phyloP scores from a whole-genome alignment of 805 yeast species.

The Kodamaea kakaduensis region DNA sequence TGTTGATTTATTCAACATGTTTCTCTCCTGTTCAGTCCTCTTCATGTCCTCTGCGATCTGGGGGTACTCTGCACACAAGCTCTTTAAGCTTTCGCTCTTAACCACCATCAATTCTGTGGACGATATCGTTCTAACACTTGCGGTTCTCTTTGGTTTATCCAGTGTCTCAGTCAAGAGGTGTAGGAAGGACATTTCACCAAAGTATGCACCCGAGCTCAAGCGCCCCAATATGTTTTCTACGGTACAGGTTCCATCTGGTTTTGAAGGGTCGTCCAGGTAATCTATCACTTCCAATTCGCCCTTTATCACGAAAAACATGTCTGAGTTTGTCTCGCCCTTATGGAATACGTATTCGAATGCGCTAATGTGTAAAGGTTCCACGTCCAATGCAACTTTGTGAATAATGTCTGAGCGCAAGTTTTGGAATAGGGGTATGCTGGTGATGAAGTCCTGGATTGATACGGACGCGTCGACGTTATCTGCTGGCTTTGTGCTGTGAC shows the following conservation, averaged over 20 bases:
- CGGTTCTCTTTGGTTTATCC: slow-evolving; percentile 43
- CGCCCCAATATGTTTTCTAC: slow-evolving; percentile 51
- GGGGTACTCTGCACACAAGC: slow-evolving; percentile 57
- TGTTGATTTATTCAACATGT: slow-evolving; percentile 22
- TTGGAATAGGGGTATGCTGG: slow-evolving; percentile 55
- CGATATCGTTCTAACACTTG: slow-evolving; percentile 60
- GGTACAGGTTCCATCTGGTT: slow-evolving; percentile 4
- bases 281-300: slow-evolving; percentile 71
- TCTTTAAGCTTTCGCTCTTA: slow-evolving; percentile 50
- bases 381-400: slow-evolving; percentile 61
- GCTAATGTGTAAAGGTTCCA: slow-evolving; percentile 49
- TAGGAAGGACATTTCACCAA: slow-evolving; percentile 75
- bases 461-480: slow-evolving; percentile 50
- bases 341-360: slow-evolving; percentile 59
- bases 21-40: slow-evolving; percentile 55
- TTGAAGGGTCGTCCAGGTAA: slow-evolving; percentile 11
- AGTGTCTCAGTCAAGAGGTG: slow-evolving; percentile 34
- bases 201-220: slow-evolving; percentile 58
- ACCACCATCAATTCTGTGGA: slow-evolving; percentile 59
- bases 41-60: slow-evolving; percentile 55
- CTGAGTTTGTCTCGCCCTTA: slow-evolving; percentile 58
- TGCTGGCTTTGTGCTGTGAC: slow-evolving; percentile 5
- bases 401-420: slow-evolving; percentile 54
- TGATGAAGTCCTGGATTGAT: slow-evolving; percentile 54
- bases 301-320: slow-evolving; percentile 59